Percentiles rank a stretch among this genome's conserved stretches.
Evolutionary conservation across 148 eudicot species (phyloP).

Genomic region (Vaccinium macrocarpon): DNA sequence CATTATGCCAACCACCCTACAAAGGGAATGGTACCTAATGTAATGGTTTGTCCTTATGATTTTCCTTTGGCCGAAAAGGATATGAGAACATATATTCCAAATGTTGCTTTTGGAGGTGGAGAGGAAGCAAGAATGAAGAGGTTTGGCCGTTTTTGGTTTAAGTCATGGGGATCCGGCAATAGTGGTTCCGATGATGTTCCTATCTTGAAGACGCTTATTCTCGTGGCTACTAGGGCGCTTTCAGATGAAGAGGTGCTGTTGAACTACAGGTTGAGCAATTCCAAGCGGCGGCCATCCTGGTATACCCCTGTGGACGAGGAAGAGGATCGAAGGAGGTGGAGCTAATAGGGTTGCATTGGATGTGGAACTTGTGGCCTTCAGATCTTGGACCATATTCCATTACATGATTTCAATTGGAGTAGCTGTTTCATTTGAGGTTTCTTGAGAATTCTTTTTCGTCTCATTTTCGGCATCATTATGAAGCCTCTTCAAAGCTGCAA

Average conservation of each 20-base stretch:
- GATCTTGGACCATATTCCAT: background rate
- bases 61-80: slow-evolving; percentile 67
- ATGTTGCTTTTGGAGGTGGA: slow-evolving; percentile 56
- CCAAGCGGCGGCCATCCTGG: slow-evolving; percentile 79
- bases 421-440: background rate
- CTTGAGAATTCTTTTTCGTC: background rate
- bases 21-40: slow-evolving; percentile 63
- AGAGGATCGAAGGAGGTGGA: slow-evolving; percentile 92
- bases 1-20: slow-evolving; percentile 90
- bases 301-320: slow-evolving; percentile 87
- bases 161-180: slow-evolving; percentile 53
- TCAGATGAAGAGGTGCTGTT: slow-evolving; percentile 74
- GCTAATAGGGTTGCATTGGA: slow-evolving; percentile 27
- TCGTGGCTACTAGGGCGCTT: slow-evolving; percentile 70
- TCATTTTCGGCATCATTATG: background rate
- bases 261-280: slow-evolving; percentile 84
- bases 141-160: slow-evolving; percentile 85
- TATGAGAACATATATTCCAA: slow-evolving; percentile 80
- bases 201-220: slow-evolving; percentile 63
- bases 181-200: slow-evolving; percentile 40
- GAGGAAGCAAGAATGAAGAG: slow-evolving; percentile 69
- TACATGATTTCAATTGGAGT: background rate
- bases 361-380: background rate
- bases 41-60: slow-evolving; percentile 90
- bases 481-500: background rate